Percentiles rank a stretch among this genome's conserved stretches.
phyloP scores from a whole-genome alignment of 441 rosid genomes.

The Arabidopsis lyrata region DNA sequence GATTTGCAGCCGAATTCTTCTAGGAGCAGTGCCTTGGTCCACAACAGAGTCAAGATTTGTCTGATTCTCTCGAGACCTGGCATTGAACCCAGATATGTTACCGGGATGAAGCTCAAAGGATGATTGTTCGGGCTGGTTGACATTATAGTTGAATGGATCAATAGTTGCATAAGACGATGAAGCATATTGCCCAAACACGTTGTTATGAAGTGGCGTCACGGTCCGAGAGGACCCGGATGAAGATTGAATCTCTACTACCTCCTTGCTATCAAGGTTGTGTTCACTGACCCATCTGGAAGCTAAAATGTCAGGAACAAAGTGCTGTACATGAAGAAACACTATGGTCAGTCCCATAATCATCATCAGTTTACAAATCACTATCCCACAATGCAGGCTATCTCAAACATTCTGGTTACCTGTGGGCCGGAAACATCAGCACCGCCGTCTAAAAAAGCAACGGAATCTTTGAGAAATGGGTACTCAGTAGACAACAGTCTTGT shows the following conservation, averaged over 20 bases:
- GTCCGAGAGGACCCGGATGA: constrained; percentile 44
- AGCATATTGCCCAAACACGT: constrained; percentile 49
- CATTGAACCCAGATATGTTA: constrained; percentile 58
- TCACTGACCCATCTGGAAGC: constrained; percentile 42
- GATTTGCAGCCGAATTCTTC: constrained; percentile 66
- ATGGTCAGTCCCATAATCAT: constrained; percentile 21
- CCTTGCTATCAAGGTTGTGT: constrained; percentile 45
- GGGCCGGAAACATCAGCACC: constrained; percentile 47
- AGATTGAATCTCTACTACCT: constrained; percentile 48
- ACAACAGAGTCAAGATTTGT: constrained; percentile 41
- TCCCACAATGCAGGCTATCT: neutral
- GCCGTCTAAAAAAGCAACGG: constrained; percentile 23
- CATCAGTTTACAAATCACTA: constrained; percentile 1
- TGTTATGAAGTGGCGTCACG: constrained; percentile 37
- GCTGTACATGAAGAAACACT: constrained; percentile 35
- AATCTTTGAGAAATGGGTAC: constrained; percentile 40
- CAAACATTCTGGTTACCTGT: constrained; percentile 52
- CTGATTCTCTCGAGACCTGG: constrained; percentile 59
- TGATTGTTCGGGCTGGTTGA: constrained; percentile 48
- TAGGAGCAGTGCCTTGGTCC: constrained; percentile 78
- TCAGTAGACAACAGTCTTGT: constrained; percentile 31
- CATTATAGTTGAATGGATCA: constrained; percentile 48
- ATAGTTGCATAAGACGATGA: constrained; percentile 46
- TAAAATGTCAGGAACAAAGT: constrained; percentile 43
- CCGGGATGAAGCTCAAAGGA: constrained; percentile 38